These are phyloP conservation scores for Hypoxylon sp. DNA, from an alignment of 2,329 filamentous ascomycete species.

Conservation along the genomic window DNA sequence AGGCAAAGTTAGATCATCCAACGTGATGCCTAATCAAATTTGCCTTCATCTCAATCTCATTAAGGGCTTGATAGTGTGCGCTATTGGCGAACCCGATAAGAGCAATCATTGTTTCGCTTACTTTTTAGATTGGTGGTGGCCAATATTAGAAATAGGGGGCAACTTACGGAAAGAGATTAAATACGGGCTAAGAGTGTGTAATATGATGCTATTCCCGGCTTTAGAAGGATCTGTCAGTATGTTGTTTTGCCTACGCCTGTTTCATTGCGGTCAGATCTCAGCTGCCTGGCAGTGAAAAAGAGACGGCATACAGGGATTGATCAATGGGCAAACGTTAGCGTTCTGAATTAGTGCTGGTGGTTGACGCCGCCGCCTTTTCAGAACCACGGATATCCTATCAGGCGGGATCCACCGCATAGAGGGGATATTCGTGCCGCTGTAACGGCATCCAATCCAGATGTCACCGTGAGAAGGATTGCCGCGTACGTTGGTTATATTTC, in stretches of 20 bases:
- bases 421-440: slow-evolving; percentile 23
- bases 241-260: slow-evolving; percentile 11
- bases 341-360: slow-evolving; percentile 39
- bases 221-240: slow-evolving; percentile 14
- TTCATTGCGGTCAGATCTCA: slow-evolving; percentile 26
- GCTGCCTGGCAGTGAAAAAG: slow-evolving; percentile 6
- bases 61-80: slow-evolving; percentile 24
- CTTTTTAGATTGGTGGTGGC: slow-evolving; percentile 35
- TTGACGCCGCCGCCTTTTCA: slow-evolving; percentile 39
- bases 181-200: slow-evolving; percentile 12
- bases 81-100: slow-evolving; percentile 28
- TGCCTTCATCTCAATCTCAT: slow-evolving; percentile 22
- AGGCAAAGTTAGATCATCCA: slow-evolving; percentile 19
- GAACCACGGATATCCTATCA: slow-evolving; percentile 43
- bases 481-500: slow-evolving; percentile 18
- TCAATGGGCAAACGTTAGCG: slow-evolving; percentile 31
- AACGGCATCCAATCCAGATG: slow-evolving; percentile 17
- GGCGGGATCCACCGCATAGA: slow-evolving; percentile 24
- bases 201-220: slow-evolving; percentile 33
- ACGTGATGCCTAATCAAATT: slow-evolving; percentile 9
- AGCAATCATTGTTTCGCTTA: slow-evolving; percentile 33
- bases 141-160: slow-evolving; percentile 28
- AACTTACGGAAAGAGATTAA: slow-evolving; percentile 29
- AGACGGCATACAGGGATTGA: slow-evolving; percentile 21
- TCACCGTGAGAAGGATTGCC: slow-evolving; percentile 22